phyloP scores from a whole-genome alignment of 139 green algal genomes.

The Auxenochlorella pyrenoidosa region DNA sequence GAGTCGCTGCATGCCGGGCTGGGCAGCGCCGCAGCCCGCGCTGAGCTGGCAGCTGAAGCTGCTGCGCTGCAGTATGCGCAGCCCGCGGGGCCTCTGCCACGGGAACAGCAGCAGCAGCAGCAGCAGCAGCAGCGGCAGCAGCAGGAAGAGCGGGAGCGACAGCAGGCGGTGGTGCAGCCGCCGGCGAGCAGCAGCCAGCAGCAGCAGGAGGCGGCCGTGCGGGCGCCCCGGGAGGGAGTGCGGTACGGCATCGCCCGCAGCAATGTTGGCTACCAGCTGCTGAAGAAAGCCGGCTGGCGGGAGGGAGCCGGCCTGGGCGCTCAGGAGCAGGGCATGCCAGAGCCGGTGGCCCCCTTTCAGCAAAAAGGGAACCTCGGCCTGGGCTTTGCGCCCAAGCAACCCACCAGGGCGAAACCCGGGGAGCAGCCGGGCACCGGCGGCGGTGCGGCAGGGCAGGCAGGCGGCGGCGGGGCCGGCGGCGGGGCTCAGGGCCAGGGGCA shows the following conservation, averaged over 20 bases:
- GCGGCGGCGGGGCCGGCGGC: neutral
- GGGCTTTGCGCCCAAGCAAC: conserved; percentile 36
- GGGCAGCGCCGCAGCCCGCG: neutral
- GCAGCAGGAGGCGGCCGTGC: neutral
- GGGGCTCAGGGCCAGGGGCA: neutral
- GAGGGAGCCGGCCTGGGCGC: conserved; percentile 59
- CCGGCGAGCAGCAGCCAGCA: neutral
- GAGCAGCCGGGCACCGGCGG: too few species aligned
- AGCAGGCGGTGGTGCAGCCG: neutral
- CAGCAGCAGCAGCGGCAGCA: conserved; percentile 17
- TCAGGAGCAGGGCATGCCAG: conserved; percentile 51
- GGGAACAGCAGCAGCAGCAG: conserved; percentile 2
- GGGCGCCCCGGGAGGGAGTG: neutral
- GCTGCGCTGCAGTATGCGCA: conserved; percentile 5
- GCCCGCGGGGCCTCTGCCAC: conserved; percentile 5
- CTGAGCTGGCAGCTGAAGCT: conserved; percentile 11
- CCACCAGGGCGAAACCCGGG: neutral
- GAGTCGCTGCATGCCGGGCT: conserved; percentile 2
- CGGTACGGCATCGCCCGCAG: conserved; percentile 18
- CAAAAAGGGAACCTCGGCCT: conserved; percentile 40
- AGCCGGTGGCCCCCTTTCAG: conserved; percentile 37
- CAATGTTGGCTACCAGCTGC: conserved; percentile 51
- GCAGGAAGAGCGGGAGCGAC: neutral
- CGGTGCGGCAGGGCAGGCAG: neutral
- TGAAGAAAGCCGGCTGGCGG: conserved; percentile 65